These are phyloP conservation scores for Seminavis robusta DNA, from an alignment of 108 stramenopile genomes.

Conservation along the genomic window DNA sequence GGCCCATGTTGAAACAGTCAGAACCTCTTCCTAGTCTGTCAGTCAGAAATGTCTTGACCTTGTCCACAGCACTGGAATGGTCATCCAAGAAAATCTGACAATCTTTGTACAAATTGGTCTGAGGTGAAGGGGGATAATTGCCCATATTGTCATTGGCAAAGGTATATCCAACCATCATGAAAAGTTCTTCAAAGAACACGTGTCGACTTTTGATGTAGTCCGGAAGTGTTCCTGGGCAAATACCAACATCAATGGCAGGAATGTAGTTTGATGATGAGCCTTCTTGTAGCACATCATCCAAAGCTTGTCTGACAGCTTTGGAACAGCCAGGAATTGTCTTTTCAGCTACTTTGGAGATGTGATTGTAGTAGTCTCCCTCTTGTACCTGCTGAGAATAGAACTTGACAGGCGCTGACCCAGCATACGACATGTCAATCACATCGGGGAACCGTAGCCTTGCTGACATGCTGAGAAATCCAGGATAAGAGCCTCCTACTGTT, in stretches of 20 bases:
- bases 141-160: constrained; percentile 88
- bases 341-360: constrained; percentile 63
- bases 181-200: constrained; percentile 55
- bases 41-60: constrained; percentile 16
- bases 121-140: constrained; percentile 71
- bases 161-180: constrained; percentile 80
- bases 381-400: constrained; percentile 72
- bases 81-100: constrained; percentile 49
- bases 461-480: constrained; percentile 74
- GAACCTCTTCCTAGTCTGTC: background rate
- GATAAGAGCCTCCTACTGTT: constrained; percentile 78
- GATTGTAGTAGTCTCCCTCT: constrained; percentile 64
- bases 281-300: constrained; percentile 9
- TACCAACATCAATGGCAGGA: constrained; percentile 55
- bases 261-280: constrained; percentile 46
- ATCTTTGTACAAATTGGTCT: constrained; percentile 42
- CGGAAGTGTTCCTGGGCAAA: constrained; percentile 49
- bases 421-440: constrained; percentile 71
- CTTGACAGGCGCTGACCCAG: constrained; percentile 68
- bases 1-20: constrained; percentile 64
- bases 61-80: constrained; percentile 14
- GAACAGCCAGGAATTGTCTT: constrained; percentile 50
- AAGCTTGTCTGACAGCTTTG: constrained; percentile 8
- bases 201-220: constrained; percentile 32
- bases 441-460: constrained; percentile 59